These are phyloP conservation scores for Phytophthora constricta DNA, from an alignment of 352 stramenopile genomes.

Conservation along the genomic window DNA sequence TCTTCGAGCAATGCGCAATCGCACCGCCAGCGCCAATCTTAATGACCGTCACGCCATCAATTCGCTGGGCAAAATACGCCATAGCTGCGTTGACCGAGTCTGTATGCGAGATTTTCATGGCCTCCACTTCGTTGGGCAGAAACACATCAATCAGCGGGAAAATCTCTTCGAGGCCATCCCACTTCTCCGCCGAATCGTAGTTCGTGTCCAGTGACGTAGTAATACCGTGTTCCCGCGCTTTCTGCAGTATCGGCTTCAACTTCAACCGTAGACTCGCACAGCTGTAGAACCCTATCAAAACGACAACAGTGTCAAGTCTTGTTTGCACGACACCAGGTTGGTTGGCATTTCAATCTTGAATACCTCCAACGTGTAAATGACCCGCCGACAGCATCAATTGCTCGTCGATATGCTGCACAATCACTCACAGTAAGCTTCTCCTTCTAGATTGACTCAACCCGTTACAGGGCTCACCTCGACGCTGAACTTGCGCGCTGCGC, in stretches of 20 bases:
- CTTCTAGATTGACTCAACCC: not conserved
- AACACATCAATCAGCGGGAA: slow-evolving; percentile 83
- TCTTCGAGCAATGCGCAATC: slow-evolving; percentile 55
- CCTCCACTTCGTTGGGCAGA: slow-evolving; percentile 85
- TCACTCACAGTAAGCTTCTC: not conserved
- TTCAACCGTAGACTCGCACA: slow-evolving; percentile 65
- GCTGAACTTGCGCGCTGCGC: slow-evolving; percentile 64
- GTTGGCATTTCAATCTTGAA: not conserved
- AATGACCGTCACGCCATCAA: slow-evolving; percentile 66
- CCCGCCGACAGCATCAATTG: slow-evolving; percentile 58
- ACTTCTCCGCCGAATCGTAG: slow-evolving; percentile 78
- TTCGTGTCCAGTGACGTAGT: slow-evolving; percentile 87
- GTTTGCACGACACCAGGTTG: too few species aligned
- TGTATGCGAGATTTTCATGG: slow-evolving; percentile 65
- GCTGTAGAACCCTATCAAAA: slow-evolving; percentile 69
- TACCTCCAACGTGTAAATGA: slow-evolving; percentile 82
- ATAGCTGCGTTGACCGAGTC: slow-evolving; percentile 62
- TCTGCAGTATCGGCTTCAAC: slow-evolving; percentile 63
- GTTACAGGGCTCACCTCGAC: slow-evolving; percentile 49
- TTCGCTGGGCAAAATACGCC: slow-evolving; percentile 48
- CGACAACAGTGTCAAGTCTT: slow-evolving; percentile 10
- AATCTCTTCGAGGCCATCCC: slow-evolving; percentile 63
- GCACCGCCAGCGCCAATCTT: slow-evolving; percentile 74
- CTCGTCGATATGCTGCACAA: slow-evolving; percentile 66
- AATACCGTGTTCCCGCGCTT: slow-evolving; percentile 64